Evolutionary conservation across 495 filamentous ascomycete genomes (phyloP).

Genomic region (Penicillium ochrochloron): DNA sequence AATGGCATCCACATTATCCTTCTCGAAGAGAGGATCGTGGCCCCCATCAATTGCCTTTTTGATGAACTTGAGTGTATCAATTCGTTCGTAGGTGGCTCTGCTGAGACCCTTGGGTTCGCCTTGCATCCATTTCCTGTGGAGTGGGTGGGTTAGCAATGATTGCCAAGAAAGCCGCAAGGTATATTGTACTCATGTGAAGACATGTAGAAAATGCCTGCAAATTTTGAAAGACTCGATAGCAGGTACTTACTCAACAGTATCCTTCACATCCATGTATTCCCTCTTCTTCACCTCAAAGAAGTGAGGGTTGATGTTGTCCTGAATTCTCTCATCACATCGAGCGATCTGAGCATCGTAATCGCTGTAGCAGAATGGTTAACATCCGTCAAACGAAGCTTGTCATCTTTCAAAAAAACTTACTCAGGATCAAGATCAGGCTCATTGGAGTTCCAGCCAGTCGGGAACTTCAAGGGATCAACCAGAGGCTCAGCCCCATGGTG

Average conservation of each 20-base stretch:
- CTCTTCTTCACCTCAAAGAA: slow-evolving; percentile 11
- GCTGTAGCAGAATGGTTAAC: not conserved
- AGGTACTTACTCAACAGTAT: not conserved
- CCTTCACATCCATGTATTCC: not conserved
- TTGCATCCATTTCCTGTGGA: not conserved
- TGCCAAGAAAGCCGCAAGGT: not conserved
- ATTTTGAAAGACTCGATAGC: not conserved
- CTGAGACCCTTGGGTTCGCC: not conserved
- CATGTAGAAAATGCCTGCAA: not conserved
- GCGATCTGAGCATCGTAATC: slow-evolving; percentile 22
- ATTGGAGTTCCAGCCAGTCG: slow-evolving; percentile 13
- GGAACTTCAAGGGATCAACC: slow-evolving; percentile 1
- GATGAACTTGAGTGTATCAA: not conserved
- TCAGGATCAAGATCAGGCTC: slow-evolving; percentile 20
- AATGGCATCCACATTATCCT: not conserved
- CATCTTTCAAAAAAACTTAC: not conserved
- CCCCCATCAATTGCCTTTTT: not conserved
- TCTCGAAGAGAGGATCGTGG: not conserved
- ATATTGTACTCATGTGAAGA: not conserved
- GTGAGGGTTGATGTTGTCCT: slow-evolving; percentile 22
- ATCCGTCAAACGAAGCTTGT: not conserved
- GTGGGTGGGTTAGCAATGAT: not conserved
- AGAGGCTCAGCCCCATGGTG: not conserved
- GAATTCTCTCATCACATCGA: slow-evolving; percentile 17
- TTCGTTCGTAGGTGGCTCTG: not conserved